phyloP scores from a whole-genome alignment of 495 filamentous ascomycete species.

The Daldinia concentrica region DNA sequence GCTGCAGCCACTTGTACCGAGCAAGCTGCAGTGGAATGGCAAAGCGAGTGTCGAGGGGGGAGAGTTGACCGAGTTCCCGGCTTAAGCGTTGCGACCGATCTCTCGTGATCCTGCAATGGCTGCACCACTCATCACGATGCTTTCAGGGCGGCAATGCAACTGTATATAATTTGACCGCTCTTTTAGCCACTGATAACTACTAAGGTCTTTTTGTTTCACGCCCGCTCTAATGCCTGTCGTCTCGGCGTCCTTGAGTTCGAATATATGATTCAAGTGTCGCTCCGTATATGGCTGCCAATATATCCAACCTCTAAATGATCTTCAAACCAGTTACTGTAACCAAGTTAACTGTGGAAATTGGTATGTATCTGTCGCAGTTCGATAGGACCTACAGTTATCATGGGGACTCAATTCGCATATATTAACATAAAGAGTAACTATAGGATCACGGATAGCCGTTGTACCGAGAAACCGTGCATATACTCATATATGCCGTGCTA shows the following conservation, averaged over 20 bases:
- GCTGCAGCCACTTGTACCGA: constrained; percentile 56
- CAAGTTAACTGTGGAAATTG: too few relatives aligned
- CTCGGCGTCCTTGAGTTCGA: neutral
- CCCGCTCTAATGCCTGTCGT: neutral
- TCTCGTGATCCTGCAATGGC: neutral
- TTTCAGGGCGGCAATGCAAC: neutral
- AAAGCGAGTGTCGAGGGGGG: constrained; percentile 50
- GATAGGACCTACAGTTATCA: neutral
- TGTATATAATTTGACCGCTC: neutral
- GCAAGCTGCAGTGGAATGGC: constrained; percentile 53
- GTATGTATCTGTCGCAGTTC: neutral
- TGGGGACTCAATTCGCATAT: neutral
- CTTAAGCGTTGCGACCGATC: neutral
- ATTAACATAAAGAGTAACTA: neutral
- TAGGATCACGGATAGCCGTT: constrained; percentile 16
- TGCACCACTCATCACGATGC: neutral
- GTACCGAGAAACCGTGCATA: constrained; percentile 25
- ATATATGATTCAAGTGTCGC: neutral
- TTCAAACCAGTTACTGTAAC: too few relatives aligned
- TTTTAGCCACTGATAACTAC: neutral
- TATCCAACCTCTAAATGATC: neutral
- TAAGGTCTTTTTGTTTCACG: neutral
- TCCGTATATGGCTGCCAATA: too few relatives aligned
- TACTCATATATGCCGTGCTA: neutral
- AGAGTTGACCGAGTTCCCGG: constrained; percentile 32